Conservation (phyloP, 768 basidiomycete genomes). For the Leucogyrophana mollusca region DNA sequence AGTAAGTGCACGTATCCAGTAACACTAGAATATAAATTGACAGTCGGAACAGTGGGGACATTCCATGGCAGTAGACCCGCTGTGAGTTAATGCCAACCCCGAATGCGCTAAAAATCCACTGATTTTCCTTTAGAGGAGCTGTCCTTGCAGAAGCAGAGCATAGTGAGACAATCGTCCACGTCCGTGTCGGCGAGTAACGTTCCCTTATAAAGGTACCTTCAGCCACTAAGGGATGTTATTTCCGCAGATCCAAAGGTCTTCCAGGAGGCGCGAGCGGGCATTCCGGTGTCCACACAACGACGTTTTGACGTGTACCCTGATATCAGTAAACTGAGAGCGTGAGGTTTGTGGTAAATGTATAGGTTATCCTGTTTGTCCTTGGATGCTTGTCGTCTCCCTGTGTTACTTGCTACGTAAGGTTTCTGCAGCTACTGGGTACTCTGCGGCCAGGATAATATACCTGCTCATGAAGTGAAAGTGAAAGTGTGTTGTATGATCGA, state of each 20-base stretch:
- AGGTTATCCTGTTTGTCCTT: no score
- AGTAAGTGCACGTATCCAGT: constrained; percentile 42
- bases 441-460: no score
- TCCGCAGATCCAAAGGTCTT: constrained; percentile 61
- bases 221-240: constrained; percentile 17
- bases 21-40: background rate
- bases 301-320: constrained; percentile 92
- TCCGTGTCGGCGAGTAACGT: constrained; percentile 68
- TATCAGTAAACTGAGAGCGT: constrained; percentile 42
- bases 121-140: constrained; percentile 53
- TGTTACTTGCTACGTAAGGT: no score
- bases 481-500: no score
- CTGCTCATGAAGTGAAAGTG: no score
- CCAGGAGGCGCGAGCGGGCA: constrained; percentile 68
- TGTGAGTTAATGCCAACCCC: constrained; percentile 46
- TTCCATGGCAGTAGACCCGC: constrained; percentile 87
- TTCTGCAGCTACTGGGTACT: no score
- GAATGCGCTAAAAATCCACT: constrained; percentile 1
- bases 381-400: no score
- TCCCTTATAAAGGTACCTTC: background rate
- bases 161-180: constrained; percentile 75
- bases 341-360: background rate
- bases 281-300: constrained; percentile 90
- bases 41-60: constrained; percentile 73
- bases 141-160: constrained; percentile 75